These are phyloP conservation scores for Metrosideros polymorpha DNA, from an alignment of 441 rosid genomes.

Conservation along the genomic window DNA sequence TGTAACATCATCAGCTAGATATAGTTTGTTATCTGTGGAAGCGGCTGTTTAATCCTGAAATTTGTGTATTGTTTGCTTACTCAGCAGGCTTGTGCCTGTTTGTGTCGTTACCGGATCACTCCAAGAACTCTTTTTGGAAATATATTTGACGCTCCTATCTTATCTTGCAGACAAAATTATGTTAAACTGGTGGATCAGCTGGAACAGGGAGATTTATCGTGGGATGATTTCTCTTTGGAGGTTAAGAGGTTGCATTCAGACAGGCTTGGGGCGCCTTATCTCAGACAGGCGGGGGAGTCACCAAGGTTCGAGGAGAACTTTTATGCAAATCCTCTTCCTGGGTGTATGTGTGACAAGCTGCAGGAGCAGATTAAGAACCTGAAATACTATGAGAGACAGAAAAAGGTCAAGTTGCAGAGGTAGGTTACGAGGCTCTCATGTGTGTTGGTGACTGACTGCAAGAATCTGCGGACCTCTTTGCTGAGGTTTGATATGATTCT, in stretches of 20 bases:
- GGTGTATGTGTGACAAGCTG: constrained; percentile 61
- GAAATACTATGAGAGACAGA: constrained; percentile 14
- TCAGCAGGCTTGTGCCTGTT: not conserved
- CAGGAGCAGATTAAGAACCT: constrained; percentile 9
- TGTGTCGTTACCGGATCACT: not conserved
- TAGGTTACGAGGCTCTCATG: constrained; percentile 3
- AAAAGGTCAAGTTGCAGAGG: constrained; percentile 14
- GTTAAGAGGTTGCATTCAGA: constrained; percentile 49
- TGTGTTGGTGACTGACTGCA: not conserved
- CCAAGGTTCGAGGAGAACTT: constrained; percentile 90
- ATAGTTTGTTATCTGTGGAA: not conserved
- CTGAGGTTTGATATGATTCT: not conserved
- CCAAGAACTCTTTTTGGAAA: not conserved
- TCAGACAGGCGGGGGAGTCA: constrained; percentile 45
- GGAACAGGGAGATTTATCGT: constrained; percentile 50
- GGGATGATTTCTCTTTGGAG: constrained; percentile 67
- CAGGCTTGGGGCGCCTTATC: constrained; percentile 71
- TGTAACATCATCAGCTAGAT: not conserved
- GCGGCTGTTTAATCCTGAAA: not conserved
- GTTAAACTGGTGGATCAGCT: constrained; percentile 60
- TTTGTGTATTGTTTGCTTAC: not conserved
- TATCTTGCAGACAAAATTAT: constrained; percentile 50
- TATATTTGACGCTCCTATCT: not conserved
- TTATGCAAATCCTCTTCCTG: constrained; percentile 84
- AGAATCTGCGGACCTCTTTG: not conserved